Base-by-base conservation (phyloP, 2,329 filamentous ascomycete species). In the Knoxdaviesia capensis region DNA sequence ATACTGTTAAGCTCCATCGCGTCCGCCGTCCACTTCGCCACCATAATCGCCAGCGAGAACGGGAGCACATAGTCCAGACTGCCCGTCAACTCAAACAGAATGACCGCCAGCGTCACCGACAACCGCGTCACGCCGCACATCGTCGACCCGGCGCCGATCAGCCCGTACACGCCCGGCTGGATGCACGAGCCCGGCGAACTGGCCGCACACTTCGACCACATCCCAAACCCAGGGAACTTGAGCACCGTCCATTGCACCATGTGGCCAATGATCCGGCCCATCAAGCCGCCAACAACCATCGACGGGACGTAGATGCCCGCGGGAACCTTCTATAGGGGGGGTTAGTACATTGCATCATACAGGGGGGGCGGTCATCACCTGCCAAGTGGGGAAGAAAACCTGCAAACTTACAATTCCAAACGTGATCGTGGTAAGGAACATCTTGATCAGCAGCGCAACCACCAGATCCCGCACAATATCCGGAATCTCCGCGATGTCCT, bases 21-120 rank as follows among this genome's bases (percentile, higher is more conserved):
- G 59, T 96, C 90, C 0, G 90, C 87, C 0, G 86, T 94, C 90
- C 90, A 98, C 61, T 98, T 98, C n/a, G 88, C 78, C 31, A 93
- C 86, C 4, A 96, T 66, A 33, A 98, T 85, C 0, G 84, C 80
- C 6, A 98, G 64, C 0, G 87, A 94, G 57, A 96, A 96, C 0
- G 90, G 90, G 7, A 98, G 64, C 4, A 98, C 90, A 52, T 96
- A 92, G 56, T 96, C 84, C 40, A 96, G 66, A 55, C 85, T 94
- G 43, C 90, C 90, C 0, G 90, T 98, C 34, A 98, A 66, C 57
- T 98, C 90, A 51, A 98, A 96, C 1, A 96, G 65, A 46, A 98
- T 96, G 53, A 96, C 86, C 0, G 86, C 87, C 6, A 98, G 66
- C 0, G 90, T 96, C 28, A 98, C 84, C 0, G 87, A 94, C 1